A percentile compares a stretch with the other conserved stretches of the same genome.
These are phyloP conservation scores for Botrytis paeoniae DNA, from an alignment of 2,329 filamentous ascomycete genomes.

Conservation along the genomic window DNA sequence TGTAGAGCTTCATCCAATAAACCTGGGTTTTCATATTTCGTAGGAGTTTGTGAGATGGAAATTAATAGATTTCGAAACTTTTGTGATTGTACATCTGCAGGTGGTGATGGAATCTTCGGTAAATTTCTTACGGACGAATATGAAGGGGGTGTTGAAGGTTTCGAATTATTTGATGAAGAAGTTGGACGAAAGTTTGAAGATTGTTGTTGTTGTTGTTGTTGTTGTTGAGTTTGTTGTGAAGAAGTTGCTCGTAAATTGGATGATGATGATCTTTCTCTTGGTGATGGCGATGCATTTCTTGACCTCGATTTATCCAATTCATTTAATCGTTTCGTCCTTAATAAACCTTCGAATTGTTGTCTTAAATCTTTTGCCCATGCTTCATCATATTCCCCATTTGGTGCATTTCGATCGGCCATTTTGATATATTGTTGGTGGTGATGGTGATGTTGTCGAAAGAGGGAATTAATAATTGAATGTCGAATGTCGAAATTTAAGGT, in stretches of 20 bases:
- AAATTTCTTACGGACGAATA: slow-evolving; percentile 62
- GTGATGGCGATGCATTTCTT: slow-evolving; percentile 55
- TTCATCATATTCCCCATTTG: slow-evolving; percentile 52
- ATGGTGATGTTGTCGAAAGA: background rate
- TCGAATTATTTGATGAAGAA: slow-evolving; percentile 43
- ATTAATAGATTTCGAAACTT: slow-evolving; percentile 81
- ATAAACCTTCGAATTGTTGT: slow-evolving; percentile 78
- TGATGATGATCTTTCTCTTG: slow-evolving; percentile 50
- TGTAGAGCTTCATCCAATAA: slow-evolving; percentile 87
- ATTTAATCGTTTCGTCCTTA: slow-evolving; percentile 84
- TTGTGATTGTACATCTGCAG: slow-evolving; percentile 66
- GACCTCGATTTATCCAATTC: slow-evolving; percentile 67
- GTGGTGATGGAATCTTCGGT: slow-evolving; percentile 71
- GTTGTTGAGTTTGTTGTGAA: slow-evolving; percentile 13
- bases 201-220: slow-evolving; percentile 24
- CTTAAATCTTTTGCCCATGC: slow-evolving; percentile 76
- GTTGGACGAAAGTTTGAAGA: slow-evolving; percentile 44
- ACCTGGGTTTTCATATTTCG: slow-evolving; percentile 94
- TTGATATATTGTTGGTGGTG: background rate
- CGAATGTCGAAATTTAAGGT: background rate
- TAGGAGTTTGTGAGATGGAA: slow-evolving; percentile 81
- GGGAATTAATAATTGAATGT: background rate
- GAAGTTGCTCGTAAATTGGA: slow-evolving; percentile 43
- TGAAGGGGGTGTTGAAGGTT: slow-evolving; percentile 49
- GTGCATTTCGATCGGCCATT: slow-evolving; percentile 34